Base-by-base conservation (phyloP, 176 grass and related monocot species). In the Avena insularis region DNA sequence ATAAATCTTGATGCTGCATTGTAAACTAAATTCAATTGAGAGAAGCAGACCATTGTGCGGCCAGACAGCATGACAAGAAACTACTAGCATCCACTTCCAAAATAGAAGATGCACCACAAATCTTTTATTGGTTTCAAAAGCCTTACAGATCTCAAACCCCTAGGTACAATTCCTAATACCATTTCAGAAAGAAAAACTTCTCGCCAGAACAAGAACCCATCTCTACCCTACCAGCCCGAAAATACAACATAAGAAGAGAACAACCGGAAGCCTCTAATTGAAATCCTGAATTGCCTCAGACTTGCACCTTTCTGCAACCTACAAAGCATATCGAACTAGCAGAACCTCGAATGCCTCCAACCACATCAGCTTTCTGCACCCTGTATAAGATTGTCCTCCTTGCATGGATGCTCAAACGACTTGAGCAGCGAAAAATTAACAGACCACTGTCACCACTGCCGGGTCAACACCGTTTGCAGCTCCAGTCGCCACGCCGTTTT, bases 251-350 rank as follows among this genome's bases (percentile, higher is more conserved):
- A 9, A 48, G 8, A 9, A 48, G 9, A 48, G 9, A 10, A 48
- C 46, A 10, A 48, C 46, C 46, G 0, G 9, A 48, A 11, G 57
- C 23, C 70, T 78, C 47, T 83, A 68, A 38, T 4, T 4, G 40
- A 15, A 40, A 68, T 78, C 82, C 23, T 60, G 51, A 83, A 70
- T 83, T 33, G 53, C 81, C 80, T 50, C 81, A 51, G 72, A 70
- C 62, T 88, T 88, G 79, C 73, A 78, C 59, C 47, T 64, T 88
- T 78, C 72, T 82, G 86, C 69, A 82, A 82, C 71, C 70, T 54
- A 67, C 31, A 48, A 27, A 75, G 79, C 70, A 66, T 67, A 47
- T 56, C 29, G 68, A 58, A 20, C 20, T 72, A 50, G 48, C 9
- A 47, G 48, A 51, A 54, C 54, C 86, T 64, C 19, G 57, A 66